Percentiles rank a stretch among this genome's conserved stretches.
Evolutionary conservation across 2,329 filamentous ascomycete species (phyloP).

Genomic region (Lachnellula suecica): DNA sequence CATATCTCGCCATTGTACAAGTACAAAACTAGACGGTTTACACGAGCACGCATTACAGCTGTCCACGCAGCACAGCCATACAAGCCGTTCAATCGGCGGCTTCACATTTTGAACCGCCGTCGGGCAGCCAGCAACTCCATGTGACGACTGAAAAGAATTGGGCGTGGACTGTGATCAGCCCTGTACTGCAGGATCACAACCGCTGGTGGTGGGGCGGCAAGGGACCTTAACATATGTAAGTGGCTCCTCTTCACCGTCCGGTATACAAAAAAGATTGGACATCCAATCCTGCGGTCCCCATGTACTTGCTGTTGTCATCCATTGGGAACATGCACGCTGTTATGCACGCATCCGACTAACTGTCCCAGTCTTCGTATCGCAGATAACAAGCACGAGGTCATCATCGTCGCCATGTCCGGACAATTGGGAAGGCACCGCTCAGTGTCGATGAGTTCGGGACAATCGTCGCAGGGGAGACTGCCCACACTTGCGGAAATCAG

Average conservation of each 20-base stretch:
- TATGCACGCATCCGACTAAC: slow-evolving; percentile 32
- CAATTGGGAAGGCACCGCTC: slow-evolving; percentile 58
- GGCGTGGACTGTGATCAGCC: slow-evolving; percentile 34
- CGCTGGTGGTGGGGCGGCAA: slow-evolving; percentile 30
- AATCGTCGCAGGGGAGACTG: slow-evolving; percentile 43
- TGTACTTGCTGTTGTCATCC: slow-evolving; percentile 23
- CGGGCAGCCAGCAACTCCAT: slow-evolving; percentile 29
- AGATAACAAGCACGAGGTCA: slow-evolving; percentile 25
- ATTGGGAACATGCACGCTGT: slow-evolving; percentile 17
- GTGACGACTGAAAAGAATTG: slow-evolving; percentile 32
- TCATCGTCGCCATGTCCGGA: slow-evolving; percentile 54
- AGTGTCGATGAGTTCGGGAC: slow-evolving; percentile 56
- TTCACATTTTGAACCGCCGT: slow-evolving; percentile 18
- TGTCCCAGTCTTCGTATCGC: slow-evolving; percentile 20
- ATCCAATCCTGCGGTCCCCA: slow-evolving; percentile 16
- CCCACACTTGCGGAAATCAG: slow-evolving; percentile 51
- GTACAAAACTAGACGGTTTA: slow-evolving; percentile 17
- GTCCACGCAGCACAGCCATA: slow-evolving; percentile 21
- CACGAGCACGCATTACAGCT: slow-evolving; percentile 24
- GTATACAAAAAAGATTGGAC: slow-evolving; percentile 20
- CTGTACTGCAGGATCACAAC: slow-evolving; percentile 32
- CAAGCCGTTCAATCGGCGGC: slow-evolving; percentile 22
- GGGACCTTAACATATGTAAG: slow-evolving; percentile 31
- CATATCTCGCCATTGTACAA: slow-evolving; percentile 22
- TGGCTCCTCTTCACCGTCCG: slow-evolving; percentile 16